Evolutionary conservation across 805 yeast genomes (phyloP).

Genomic region (Barnettozyma sucrosica): DNA sequence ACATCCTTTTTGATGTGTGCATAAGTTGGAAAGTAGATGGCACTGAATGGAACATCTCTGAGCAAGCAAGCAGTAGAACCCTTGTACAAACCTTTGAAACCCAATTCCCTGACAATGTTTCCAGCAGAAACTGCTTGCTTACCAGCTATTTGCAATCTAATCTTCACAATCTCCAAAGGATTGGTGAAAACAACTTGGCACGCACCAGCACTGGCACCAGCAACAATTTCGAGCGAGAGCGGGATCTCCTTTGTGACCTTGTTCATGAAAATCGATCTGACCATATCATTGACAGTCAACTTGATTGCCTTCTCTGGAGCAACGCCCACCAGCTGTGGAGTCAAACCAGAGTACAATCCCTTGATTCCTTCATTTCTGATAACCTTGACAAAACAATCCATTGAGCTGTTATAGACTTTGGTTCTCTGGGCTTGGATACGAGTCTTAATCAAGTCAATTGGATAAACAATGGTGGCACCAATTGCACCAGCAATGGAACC

Average conservation of each 20-base stretch:
- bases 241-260: constrained; percentile 42
- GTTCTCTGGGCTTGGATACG: constrained; percentile 94
- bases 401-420: constrained; percentile 66
- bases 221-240: constrained; percentile 61
- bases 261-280: constrained; percentile 67
- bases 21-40: constrained; percentile 95
- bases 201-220: constrained; percentile 94
- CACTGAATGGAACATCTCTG: constrained; percentile 95
- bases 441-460: constrained; percentile 92
- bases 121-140: constrained; percentile 53
- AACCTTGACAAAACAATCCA: constrained; percentile 82
- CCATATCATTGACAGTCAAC: constrained; percentile 86
- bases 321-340: constrained; percentile 93
- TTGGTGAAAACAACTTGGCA: constrained; percentile 95
- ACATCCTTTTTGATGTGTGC: constrained; percentile 83
- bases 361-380: constrained; percentile 68
- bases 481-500: constrained; percentile 97
- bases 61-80: constrained; percentile 89
- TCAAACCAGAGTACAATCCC: constrained; percentile 88
- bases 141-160: constrained; percentile 91
- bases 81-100: constrained; percentile 79
- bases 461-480: constrained; percentile 97
- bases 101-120: constrained; percentile 70
- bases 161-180: constrained; percentile 93
- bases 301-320: constrained; percentile 98